phyloP scores from a whole-genome alignment of 306 rosid species.

The Quercus parvula region DNA sequence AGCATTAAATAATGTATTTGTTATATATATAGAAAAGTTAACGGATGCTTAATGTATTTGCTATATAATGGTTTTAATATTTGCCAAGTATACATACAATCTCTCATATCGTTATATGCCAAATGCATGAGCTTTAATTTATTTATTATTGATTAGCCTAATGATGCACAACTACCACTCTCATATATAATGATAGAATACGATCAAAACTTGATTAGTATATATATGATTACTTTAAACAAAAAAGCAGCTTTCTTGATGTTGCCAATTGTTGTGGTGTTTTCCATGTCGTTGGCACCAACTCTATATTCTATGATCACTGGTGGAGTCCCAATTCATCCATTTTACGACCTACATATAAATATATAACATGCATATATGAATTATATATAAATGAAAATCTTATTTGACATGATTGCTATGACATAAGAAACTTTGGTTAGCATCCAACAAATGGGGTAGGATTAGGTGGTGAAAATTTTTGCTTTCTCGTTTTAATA shows the following conservation, averaged over 20 bases:
- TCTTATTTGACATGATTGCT: conserved; percentile 37
- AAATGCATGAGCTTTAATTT: background rate
- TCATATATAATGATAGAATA: background rate
- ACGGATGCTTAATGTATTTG: too few relatives aligned
- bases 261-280: background rate
- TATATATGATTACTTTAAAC: background rate
- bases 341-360: conserved; percentile 6
- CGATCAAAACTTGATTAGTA: background rate
- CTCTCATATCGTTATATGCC: too few relatives aligned
- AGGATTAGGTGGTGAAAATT: conserved; percentile 67
- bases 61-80: background rate
- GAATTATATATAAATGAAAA: conserved; percentile 1
- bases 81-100: too few relatives aligned
- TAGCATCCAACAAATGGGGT: conserved; percentile 41
- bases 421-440: conserved; percentile 49
- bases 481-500: conserved; percentile 16
- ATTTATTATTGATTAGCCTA: background rate
- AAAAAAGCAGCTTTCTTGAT: background rate
- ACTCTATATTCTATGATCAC: background rate
- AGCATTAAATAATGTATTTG: too few relatives aligned
- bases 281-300: conserved; percentile 9
- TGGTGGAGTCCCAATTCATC: conserved; percentile 7
- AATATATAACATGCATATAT: conserved; percentile 17
- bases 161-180: background rate
- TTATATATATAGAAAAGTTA: background rate